Evolutionary conservation across 1,284 basidiomycete species (phyloP).

Genomic region (Coniferiporia weirii): DNA sequence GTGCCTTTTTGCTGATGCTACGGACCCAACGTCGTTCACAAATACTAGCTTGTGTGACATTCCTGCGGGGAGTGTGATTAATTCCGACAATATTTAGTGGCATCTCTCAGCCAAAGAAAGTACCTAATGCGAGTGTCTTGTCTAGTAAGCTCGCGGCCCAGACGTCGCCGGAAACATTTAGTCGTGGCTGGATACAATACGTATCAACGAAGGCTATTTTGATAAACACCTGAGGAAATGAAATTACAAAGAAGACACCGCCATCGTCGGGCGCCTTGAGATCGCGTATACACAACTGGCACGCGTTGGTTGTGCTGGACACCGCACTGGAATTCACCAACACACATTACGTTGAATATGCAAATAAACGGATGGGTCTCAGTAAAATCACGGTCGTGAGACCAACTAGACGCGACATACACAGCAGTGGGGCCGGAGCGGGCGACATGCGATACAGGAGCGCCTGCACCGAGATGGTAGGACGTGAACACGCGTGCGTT

Average conservation of each 20-base stretch:
- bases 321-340: background rate
- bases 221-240: background rate
- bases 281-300: conserved; percentile 2
- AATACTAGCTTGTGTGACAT: conserved; percentile 45
- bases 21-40: conserved; percentile 43
- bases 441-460: background rate
- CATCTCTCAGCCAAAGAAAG: background rate
- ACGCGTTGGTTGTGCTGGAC: background rate
- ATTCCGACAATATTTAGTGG: too few species aligned
- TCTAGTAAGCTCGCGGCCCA: conserved; percentile 49
- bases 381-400: background rate
- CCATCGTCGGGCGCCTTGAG: conserved; percentile 8
- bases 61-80: conserved; percentile 31
- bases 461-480: background rate
- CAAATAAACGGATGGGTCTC: background rate
- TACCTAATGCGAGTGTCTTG: conserved; percentile 51
- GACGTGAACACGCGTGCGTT: conserved; percentile 14
- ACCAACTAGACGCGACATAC: background rate
- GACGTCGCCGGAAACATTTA: conserved; percentile 37
- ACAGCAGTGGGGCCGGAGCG: conserved; percentile 4
- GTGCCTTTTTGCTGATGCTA: conserved; percentile 29
- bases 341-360: background rate
- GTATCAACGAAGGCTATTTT: background rate
- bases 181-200: background rate
- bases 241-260: conserved; percentile 6